Evolutionary conservation across 2,329 filamentous ascomycete species (phyloP), one percentile per base, ranked within the genome.

Genomic region (Dendrostoma leiphaemia): DNA sequence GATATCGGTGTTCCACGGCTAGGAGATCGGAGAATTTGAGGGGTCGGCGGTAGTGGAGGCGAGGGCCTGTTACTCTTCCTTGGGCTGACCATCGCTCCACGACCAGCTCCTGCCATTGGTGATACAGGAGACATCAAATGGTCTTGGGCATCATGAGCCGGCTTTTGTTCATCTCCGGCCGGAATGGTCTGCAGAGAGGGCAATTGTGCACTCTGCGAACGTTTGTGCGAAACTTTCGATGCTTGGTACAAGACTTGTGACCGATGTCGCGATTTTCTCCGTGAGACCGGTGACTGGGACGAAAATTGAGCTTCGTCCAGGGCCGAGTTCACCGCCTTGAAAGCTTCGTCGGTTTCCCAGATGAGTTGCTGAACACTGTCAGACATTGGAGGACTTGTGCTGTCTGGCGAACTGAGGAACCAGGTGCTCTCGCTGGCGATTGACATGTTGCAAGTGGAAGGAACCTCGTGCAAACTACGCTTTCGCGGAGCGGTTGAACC

Each of bases 321-420:
- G 17, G 72, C 71, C 48, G 64, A 67, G 3, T 71, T 74, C 23
- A 77, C 72, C 12, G 72, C 70, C 62, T 73, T 71, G 64, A 81
- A 81, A 26, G 78, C 76, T 53, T 76, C 70, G 56, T 82, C 77
- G 4, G 77, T 74, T 61, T 81, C 73, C 57, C 69, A 67, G 44
- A 79, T 76, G 57, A 82, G 69, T 57, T 74, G 68, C 49, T 75
- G 70, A 3, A 78, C 66, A 53, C 71, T 71, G 35, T 73, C 66
- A 12, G 69, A 70, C 60, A 69, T 62, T 35, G 47, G 29, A n/a
- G 26, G 23, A 21, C 45, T 7, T 40, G 17, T n/a, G 37, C n/a
- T 7, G n/a, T 46, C 37, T 10, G 43, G 35, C 23, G 43, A 47
- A 19, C 40, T 45, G 24, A 56, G 28, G 10, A 38, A 40, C 35